Evolutionary conservation across 768 basidiomycete genomes (phyloP).

Genomic region (Mycena alexandri): DNA sequence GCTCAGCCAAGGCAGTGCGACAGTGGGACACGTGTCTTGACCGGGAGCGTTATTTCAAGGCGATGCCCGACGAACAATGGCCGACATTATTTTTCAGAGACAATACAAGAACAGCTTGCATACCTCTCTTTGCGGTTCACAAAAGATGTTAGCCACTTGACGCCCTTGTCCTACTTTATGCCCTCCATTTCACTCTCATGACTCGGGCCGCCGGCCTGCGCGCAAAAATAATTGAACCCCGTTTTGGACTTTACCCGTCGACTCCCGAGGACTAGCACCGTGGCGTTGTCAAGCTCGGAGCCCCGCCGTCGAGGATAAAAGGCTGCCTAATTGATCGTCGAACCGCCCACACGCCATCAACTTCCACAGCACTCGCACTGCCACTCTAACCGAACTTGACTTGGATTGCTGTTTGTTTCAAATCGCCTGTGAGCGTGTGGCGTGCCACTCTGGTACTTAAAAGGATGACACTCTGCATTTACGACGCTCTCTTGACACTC

Average conservation of each 20-base stretch:
- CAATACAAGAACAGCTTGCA: too few relatives aligned
- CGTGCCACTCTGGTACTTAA: constrained; percentile 17
- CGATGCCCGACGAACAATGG: too few relatives aligned
- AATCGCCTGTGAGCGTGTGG: constrained; percentile 7
- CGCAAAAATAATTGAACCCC: constrained; percentile 18
- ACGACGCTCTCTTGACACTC: constrained; percentile 19
- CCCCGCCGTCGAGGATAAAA: constrained; percentile 13
- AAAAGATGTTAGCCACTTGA: too few relatives aligned
- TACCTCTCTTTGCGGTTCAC: too few relatives aligned
- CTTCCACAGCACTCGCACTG: constrained; percentile 11
- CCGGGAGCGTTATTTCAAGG: too few relatives aligned
- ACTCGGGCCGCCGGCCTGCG: too few relatives aligned
- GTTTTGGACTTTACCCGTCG: background rate
- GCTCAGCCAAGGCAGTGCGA: too few relatives aligned
- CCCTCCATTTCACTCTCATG: too few relatives aligned
- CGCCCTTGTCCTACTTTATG: too few relatives aligned
- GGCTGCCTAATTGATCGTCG: background rate
- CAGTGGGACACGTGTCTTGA: too few relatives aligned
- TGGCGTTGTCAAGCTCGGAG: constrained; percentile 20
- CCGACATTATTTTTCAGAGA: too few relatives aligned
- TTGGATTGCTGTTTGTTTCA: background rate
- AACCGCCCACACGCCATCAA: background rate
- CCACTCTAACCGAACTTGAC: constrained; percentile 1
- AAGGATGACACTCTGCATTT: constrained; percentile 12
- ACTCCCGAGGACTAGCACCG: constrained; percentile 7